Evolutionary conservation across 192 early-diverging fungal species (phyloP).

Genomic region (Podila verticillata): DNA sequence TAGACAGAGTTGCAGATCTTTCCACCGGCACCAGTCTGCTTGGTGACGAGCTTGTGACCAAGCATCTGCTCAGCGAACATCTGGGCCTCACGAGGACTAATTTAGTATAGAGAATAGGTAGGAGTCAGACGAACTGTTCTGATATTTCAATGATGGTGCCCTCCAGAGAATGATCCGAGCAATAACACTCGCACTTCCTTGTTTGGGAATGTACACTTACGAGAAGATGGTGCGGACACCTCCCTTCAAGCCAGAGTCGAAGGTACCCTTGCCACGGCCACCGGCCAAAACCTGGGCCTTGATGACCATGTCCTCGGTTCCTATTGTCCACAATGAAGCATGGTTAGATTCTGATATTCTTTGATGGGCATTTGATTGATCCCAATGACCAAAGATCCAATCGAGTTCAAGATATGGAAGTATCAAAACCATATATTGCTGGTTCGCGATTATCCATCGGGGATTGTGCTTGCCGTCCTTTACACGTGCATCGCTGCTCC

Average conservation of each 20-base stretch:
- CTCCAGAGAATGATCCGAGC: no score
- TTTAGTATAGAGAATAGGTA: background rate
- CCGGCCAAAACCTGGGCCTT: conserved; percentile 94
- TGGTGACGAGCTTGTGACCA: conserved; percentile 97
- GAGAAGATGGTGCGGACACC: conserved; percentile 94
- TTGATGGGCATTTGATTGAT: background rate
- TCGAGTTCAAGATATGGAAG: background rate
- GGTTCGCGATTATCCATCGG: background rate
- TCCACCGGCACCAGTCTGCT: conserved; percentile 96
- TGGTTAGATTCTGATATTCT: background rate
- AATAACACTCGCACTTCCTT: no score
- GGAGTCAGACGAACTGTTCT: background rate
- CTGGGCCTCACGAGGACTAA: conserved; percentile 86
- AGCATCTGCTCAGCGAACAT: conserved; percentile 95
- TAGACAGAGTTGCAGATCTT: conserved; percentile 95
- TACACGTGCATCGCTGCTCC: background rate
- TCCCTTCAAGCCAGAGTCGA: conserved; percentile 95
- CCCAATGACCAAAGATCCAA: background rate
- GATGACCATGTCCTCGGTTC: conserved; percentile 79
- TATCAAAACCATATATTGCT: background rate
- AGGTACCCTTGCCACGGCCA: conserved; percentile 98
- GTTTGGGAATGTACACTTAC: conserved; percentile 59
- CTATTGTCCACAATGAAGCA: conserved; percentile 16
- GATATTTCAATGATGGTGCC: no score
- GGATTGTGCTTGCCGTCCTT: background rate